phyloP scores from a whole-genome alignment of 768 basidiomycete species.

The Hypholoma sublateritium region DNA sequence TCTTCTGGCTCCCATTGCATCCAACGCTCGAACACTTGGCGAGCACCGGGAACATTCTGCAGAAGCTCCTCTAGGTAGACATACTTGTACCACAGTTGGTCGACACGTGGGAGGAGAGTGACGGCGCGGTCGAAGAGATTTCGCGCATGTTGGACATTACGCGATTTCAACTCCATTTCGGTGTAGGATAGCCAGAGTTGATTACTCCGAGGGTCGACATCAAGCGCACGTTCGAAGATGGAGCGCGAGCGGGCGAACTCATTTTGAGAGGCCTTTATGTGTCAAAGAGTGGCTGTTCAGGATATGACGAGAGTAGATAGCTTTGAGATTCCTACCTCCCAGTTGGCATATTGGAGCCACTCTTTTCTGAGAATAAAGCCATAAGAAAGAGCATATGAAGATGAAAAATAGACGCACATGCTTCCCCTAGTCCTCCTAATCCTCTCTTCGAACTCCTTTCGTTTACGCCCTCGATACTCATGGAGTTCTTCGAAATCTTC shows the following conservation, averaged over 20 bases:
- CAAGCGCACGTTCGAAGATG: conserved; percentile 94
- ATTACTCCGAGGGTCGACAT: conserved; percentile 87
- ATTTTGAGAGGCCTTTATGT: conserved; percentile 81
- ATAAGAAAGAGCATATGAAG: neutral
- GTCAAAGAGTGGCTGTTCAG: neutral
- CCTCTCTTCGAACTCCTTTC: conserved; percentile 88
- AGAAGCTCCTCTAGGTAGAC: conserved; percentile 97
- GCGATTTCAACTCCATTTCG: conserved; percentile 97
- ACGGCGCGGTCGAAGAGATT: conserved; percentile 98
- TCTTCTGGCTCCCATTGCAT: conserved; percentile 99
- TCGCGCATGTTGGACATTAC: conserved; percentile 95
- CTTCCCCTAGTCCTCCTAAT: conserved; percentile 77
- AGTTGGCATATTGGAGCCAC: conserved; percentile 85
- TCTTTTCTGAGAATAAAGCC: conserved; percentile 56
- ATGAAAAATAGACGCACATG: conserved; percentile 49
- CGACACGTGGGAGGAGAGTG: conserved; percentile 92
- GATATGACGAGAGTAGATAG: neutral
- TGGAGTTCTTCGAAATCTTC: conserved; percentile 91
- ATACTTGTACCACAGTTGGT: conserved; percentile 99
- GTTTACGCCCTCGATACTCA: conserved; percentile 80
- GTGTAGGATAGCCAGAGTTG: conserved; percentile 94
- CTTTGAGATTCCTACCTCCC: conserved; percentile 56
- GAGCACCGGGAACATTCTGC: conserved; percentile 92
- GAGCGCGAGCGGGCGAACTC: conserved; percentile 94
- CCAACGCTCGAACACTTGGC: conserved; percentile 99